Base-by-base conservation (phyloP, 257 asterid genomes). In the Misopates orontium region DNA sequence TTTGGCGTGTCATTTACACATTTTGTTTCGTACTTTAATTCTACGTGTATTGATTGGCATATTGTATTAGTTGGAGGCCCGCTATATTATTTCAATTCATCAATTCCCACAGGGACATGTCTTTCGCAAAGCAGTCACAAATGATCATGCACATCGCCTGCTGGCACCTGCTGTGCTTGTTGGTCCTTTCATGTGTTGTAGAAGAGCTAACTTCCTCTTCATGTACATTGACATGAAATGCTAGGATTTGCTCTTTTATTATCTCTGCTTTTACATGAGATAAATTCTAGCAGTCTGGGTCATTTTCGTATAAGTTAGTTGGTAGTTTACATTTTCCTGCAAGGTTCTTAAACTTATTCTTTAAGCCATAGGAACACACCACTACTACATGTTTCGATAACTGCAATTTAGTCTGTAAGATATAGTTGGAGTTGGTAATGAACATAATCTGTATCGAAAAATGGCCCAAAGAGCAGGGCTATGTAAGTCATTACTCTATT, bases 191-290 rank as follows among this genome's bases (percentile, higher is more conserved):
- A 28, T 28, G 6, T 28, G 36, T 28, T 28, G 36, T 28, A 28
- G 36, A 28, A 28, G 36, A 28, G 2, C 36, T 28, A 28, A 6
- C 6, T 28, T 28, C 2, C 32, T 53, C 22, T 10, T 16, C 4
- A 19, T 21, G 18, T 22, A 23, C 31, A 54, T 23, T 20, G 56
- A 8, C 14, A 16, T 13, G 18, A n/a, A 1, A 2, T 13, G 60
- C 56, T 15, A 60, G 56, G 56, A 31, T 23, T 23, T 52, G 57
- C 62, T 69, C 25, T 19, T 45, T 24, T 31, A n/a, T n/a, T 60
- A 54, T 18, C 10, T 23, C 19, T 7, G 8, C 14, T 20, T 60
- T 51, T 13, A 44, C 11, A 25, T 23, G 21, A 52, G 64, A 25
- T 55, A 25, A 56, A 41, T 63, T 52, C 54, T 21, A 24, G 45